Conservation (phyloP, 1,284 basidiomycete species). For the Veloboletus limbatus region DNA sequence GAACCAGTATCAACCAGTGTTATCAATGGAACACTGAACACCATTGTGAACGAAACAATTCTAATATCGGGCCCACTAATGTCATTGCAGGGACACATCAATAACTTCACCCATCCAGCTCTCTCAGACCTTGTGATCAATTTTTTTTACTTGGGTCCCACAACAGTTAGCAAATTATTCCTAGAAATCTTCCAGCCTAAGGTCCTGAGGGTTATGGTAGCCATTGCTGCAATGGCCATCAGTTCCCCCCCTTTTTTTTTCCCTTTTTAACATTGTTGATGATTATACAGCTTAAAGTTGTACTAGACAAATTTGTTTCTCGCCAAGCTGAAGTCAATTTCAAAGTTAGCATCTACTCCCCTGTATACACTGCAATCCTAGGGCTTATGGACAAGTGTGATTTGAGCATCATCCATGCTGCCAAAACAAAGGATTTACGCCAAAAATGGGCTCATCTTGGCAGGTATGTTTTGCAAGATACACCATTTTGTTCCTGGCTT, state of each 20-base stretch:
- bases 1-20: background rate
- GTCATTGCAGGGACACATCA: conserved; percentile 5
- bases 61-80: background rate
- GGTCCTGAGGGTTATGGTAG: background rate
- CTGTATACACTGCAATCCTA: background rate
- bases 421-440: background rate
- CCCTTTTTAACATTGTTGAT: background rate
- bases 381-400: conserved; percentile 4
- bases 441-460: background rate
- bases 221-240: background rate
- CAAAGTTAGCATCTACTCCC: background rate
- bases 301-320: background rate
- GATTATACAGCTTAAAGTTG: conserved; percentile 1
- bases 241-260: too few relatives aligned
- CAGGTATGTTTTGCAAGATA: too few relatives aligned
- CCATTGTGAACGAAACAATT: accelerated
- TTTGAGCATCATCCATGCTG: background rate
- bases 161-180: background rate
- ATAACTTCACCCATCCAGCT: conserved; percentile 6
- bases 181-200: background rate
- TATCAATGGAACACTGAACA: conserved; percentile 12
- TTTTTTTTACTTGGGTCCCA: conserved; percentile 4
- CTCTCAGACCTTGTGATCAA: conserved; percentile 1
- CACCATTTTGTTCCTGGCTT: too few relatives aligned
- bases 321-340: background rate